Evolutionary conservation across 495 filamentous ascomycete genomes (phyloP), one percentile per base, ranked within the genome.

Genomic region (Sordaria brevicollis): DNA sequence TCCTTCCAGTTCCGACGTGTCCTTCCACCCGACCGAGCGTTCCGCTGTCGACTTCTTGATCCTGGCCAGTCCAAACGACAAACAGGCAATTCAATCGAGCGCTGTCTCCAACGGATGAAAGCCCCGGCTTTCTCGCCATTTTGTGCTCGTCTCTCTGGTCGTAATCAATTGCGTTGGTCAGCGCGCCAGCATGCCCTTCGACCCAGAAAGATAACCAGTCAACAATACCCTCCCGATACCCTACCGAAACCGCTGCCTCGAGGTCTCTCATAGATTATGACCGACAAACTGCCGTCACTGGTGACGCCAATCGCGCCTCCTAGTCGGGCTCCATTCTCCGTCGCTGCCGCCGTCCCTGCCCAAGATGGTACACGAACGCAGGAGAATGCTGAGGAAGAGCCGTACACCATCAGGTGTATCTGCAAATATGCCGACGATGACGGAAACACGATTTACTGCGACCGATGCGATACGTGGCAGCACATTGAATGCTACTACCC

Each of bases 331-430:
- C 76, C 72, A 73, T 78, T 81, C 85, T 71, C 83, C 81, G 83
- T 83, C 69, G 81, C 82, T 71, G 83, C 83, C 54, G 83, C 85
- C 72, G 79, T 80, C 74, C 35, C 77, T 17, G 76, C 78, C 71
- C 87, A 86, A 81, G 86, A 89, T 83, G 86, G 84, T 69, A 78
- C 83, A 72, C 84, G 87, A 70, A 83, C 81, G 78, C 76, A 77
- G 69, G 77, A 82, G 79, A 74, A 84, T 72, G 82, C 86, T 77
- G 92, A 94, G 73, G 92, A 96, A 79, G 93, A 96, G 78, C 91
- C 92, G 62, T 96, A 94, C 79, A 95, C 91, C 74, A 99, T 99
- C 84, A 96, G 94, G 85, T 99, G 95, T 86, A 94, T 98, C 73
- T 99, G 95, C 82, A 86, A 89, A 75, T 97, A 89, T 77, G 74